These are phyloP conservation scores for Aspergillus phoenicis DNA, from an alignment of 2,329 filamentous ascomycete species.

Conservation along the genomic window DNA sequence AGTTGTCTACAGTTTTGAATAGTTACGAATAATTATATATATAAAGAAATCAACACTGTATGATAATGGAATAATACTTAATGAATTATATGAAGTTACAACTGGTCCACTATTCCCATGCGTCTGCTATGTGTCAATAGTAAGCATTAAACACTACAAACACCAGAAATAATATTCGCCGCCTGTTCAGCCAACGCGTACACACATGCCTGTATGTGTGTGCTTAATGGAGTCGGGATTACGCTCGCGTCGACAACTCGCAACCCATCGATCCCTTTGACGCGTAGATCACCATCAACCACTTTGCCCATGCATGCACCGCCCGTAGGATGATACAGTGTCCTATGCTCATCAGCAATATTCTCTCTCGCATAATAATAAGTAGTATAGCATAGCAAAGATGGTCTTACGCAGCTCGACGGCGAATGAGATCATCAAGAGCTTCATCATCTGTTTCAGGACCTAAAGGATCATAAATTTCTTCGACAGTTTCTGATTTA, in stretches of 20 bases:
- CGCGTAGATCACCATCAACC: conserved; percentile 15
- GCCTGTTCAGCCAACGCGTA: conserved; percentile 8
- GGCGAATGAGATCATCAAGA: conserved; percentile 1
- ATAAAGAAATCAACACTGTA: too few relatives aligned
- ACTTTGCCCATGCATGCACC: conserved; percentile 17
- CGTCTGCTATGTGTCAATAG: too few relatives aligned
- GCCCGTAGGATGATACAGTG: conserved; percentile 13
- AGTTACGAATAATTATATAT: too few relatives aligned
- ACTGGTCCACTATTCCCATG: too few relatives aligned
- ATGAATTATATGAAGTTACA: too few relatives aligned
- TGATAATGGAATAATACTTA: too few relatives aligned
- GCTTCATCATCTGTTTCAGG: background rate
- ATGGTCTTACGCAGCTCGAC: background rate
- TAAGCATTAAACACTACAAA: background rate
- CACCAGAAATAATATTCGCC: conserved; percentile 1
- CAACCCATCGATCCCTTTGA: conserved; percentile 12
- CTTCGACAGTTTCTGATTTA: conserved; percentile 8
- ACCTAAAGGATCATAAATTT: background rate
- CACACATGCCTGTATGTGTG: conserved; percentile 6
- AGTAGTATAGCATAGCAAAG: background rate
- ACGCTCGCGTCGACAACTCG: conserved; percentile 8
- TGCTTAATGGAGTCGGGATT: background rate
- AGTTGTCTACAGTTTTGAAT: too few relatives aligned
- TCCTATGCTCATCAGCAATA: background rate
- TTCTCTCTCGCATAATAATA: background rate